Percentiles rank a stretch among this genome's conserved stretches.
These are phyloP conservation scores for Schizosaccharomyces octosporus DNA, from an alignment of 805 yeast genomes.

Conservation along the genomic window DNA sequence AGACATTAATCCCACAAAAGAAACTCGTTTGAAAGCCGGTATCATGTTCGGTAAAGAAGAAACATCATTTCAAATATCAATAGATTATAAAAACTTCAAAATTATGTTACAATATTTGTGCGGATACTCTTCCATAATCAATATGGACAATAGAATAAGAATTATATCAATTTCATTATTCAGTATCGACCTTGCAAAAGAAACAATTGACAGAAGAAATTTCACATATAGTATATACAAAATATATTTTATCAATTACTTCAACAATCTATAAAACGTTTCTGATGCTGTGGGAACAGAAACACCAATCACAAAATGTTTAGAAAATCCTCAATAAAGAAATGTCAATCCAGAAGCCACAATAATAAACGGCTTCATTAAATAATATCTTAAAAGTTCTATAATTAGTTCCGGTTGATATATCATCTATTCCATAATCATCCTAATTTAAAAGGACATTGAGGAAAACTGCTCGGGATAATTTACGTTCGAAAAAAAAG, in stretches of 20 bases:
- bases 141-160: too few species aligned
- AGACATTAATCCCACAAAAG: neutral
- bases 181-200: too few species aligned
- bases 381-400: neutral
- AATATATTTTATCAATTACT: too few species aligned
- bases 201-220: too few species aligned
- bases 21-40: neutral
- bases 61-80: neutral
- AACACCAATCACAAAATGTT: neutral
- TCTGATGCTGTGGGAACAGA: too few species aligned
- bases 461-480: neutral
- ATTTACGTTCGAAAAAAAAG: neutral
- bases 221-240: too few species aligned
- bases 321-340: neutral
- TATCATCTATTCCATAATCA: neutral
- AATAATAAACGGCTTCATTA: neutral
- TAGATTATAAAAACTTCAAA: too few species aligned
- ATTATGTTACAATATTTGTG: too few species aligned
- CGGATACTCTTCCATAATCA: too few species aligned
- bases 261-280: too few species aligned
- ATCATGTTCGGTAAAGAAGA: neutral
- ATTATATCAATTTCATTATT: too few species aligned
- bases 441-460: neutral
- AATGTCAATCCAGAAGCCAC: neutral
- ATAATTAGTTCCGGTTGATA: neutral